Conservation (phyloP, 108 stramenopile genomes). For the Cylindrotheca fusiformis region DNA sequence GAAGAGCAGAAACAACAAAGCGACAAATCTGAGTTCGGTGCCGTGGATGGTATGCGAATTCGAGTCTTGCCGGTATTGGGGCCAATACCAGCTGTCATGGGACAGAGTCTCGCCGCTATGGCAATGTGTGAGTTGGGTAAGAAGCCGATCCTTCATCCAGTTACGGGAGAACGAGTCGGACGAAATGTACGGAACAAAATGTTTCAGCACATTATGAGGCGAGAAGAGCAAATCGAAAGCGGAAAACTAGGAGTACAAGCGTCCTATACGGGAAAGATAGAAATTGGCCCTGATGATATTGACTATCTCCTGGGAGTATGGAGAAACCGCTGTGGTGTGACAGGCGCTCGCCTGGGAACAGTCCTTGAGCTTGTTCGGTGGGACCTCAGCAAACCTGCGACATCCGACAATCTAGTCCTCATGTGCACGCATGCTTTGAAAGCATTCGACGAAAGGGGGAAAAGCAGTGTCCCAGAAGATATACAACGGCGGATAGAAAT, state of each 20-base stretch:
- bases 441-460: conserved; percentile 51
- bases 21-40: conserved; percentile 81
- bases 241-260: not conserved
- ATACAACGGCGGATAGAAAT: conserved; percentile 33
- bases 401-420: conserved; percentile 73
- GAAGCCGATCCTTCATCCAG: conserved; percentile 80
- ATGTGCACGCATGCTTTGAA: conserved; percentile 57
- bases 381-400: conserved; percentile 62
- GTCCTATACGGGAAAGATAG: conserved; percentile 43
- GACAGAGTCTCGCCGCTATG: conserved; percentile 86
- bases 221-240: conserved; percentile 55
- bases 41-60: conserved; percentile 93
- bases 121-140: conserved; percentile 90
- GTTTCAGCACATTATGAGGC: conserved; percentile 65
- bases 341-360: conserved; percentile 73
- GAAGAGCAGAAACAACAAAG: conserved; percentile 85
- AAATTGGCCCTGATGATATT: conserved; percentile 84
- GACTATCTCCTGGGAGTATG: conserved; percentile 87
- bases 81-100: conserved; percentile 96
- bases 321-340: conserved; percentile 79
- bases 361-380: conserved; percentile 73
- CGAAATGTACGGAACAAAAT: conserved; percentile 64
- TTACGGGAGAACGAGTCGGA: conserved; percentile 75
- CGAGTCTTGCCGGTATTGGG: conserved; percentile 96
- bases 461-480: conserved; percentile 5